These are phyloP conservation scores for Cladosporium sp. DNA, from an alignment of 2,329 filamentous ascomycete species.

Conservation along the genomic window DNA sequence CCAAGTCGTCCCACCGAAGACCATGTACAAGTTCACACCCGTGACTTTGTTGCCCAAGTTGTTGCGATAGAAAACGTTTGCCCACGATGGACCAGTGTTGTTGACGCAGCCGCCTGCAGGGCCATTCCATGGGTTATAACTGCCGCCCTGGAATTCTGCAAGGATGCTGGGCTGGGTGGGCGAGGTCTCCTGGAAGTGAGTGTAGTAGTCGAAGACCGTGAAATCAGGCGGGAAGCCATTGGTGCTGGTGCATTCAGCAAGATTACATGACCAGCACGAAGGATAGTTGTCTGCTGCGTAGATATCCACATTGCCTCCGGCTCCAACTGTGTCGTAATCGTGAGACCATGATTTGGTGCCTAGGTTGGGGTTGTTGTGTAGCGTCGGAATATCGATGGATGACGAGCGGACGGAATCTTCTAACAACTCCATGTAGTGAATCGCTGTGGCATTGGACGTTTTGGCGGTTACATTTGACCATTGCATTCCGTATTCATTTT, in stretches of 20 bases:
- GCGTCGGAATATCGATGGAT: constrained; percentile 56
- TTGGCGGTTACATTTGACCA: constrained; percentile 30
- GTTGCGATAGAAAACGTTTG: constrained; percentile 61
- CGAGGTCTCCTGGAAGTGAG: constrained; percentile 41
- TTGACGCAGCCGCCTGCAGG: constrained; percentile 53
- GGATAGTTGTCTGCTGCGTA: constrained; percentile 52
- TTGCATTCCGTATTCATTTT: constrained; percentile 49
- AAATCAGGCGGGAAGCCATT: constrained; percentile 58
- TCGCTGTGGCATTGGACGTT: constrained; percentile 46
- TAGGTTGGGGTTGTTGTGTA: constrained; percentile 58
- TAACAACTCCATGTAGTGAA: constrained; percentile 55
- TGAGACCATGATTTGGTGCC: constrained; percentile 55
- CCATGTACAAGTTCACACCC: constrained; percentile 60
- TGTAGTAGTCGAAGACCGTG: constrained; percentile 45
- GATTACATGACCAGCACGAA: constrained; percentile 59
- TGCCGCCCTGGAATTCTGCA: constrained; percentile 58
- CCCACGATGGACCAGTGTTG: constrained; percentile 56
- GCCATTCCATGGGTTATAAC: constrained; percentile 60
- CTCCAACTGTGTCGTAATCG: constrained; percentile 49
- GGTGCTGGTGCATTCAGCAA: constrained; percentile 56
- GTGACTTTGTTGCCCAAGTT: constrained; percentile 58
- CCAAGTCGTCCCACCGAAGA: constrained; percentile 63
- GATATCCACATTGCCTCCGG: constrained; percentile 54
- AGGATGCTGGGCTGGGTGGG: constrained; percentile 51
- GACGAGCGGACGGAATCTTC: constrained; percentile 49